These are phyloP conservation scores for Penicillium polonicum DNA, from an alignment of 2,329 filamentous ascomycete species.

Conservation along the genomic window DNA sequence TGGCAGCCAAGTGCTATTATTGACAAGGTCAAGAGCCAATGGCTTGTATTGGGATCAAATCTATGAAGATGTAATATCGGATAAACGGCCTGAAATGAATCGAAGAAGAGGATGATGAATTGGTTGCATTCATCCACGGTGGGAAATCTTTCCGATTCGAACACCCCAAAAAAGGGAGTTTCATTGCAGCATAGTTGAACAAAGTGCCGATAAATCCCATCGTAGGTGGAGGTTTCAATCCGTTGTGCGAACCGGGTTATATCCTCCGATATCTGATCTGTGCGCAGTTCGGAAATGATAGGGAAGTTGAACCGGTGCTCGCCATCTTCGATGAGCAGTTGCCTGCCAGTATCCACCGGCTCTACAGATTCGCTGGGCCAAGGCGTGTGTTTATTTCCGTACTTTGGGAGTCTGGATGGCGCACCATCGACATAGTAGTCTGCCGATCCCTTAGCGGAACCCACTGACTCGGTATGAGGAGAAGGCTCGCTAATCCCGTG, in stretches of 20 bases:
- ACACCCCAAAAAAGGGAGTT: slow-evolving; percentile 32
- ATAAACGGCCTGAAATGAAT: slow-evolving; percentile 42
- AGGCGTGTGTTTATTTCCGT: slow-evolving; percentile 22
- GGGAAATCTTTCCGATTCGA: slow-evolving; percentile 35
- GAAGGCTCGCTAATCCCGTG: slow-evolving; percentile 25
- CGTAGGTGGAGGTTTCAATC: slow-evolving; percentile 29
- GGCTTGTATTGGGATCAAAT: slow-evolving; percentile 36
- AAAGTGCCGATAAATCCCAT: slow-evolving; percentile 33
- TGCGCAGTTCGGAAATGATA: slow-evolving; percentile 14
- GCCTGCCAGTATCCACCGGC: slow-evolving; percentile 7
- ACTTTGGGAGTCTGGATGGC: slow-evolving; percentile 26
- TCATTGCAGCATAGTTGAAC: slow-evolving; percentile 32
- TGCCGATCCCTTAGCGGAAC: slow-evolving; percentile 24
- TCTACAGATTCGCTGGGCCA: slow-evolving; percentile 18
- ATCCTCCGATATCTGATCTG: slow-evolving; percentile 21
- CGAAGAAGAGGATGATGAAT: slow-evolving; percentile 40
- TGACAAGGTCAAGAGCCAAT: slow-evolving; percentile 44
- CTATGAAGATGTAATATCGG: slow-evolving; percentile 42
- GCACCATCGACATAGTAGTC: slow-evolving; percentile 32
- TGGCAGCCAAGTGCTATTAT: slow-evolving; percentile 44
- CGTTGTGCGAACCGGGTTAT: slow-evolving; percentile 6
- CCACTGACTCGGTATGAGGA: slow-evolving; percentile 20
- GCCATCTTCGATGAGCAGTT: slow-evolving; percentile 12
- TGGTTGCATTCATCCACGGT: slow-evolving; percentile 24
- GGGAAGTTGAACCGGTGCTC: slow-evolving; percentile 28